Conservation (phyloP, 2,329 filamentous ascomycete genomes). For the Onygenales sp. region DNA sequence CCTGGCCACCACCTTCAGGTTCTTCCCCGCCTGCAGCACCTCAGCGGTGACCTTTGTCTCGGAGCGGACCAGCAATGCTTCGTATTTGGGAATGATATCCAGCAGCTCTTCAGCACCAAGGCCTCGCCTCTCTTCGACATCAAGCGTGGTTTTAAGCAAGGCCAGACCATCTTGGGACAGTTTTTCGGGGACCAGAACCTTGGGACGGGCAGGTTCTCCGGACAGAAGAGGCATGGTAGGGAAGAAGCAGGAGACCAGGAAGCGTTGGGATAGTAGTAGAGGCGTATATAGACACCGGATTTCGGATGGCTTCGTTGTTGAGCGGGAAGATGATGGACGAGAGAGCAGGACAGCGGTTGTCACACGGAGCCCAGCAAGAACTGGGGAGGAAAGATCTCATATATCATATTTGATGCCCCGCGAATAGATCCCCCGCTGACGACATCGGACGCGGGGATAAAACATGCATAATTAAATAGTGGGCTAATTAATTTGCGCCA, state of each 20-base stretch:
- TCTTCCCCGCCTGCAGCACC: conserved; percentile 56
- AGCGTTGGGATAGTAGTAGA: too few species aligned
- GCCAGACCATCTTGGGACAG: conserved; percentile 69
- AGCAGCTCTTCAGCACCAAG: conserved; percentile 55
- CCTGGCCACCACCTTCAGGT: conserved; percentile 66
- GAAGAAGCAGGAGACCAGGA: too few species aligned
- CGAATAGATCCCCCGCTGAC: background rate
- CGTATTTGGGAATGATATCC: conserved; percentile 59
- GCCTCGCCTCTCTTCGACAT: conserved; percentile 59
- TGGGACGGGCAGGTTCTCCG: conserved; percentile 26
- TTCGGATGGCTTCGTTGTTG: too few species aligned
- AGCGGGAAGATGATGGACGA: too few species aligned
- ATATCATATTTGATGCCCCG: too few species aligned
- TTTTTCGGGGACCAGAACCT: conserved; percentile 68
- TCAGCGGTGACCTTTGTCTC: conserved; percentile 69
- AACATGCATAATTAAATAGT: background rate
- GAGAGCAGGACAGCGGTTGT: too few species aligned
- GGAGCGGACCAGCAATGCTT: conserved; percentile 69
- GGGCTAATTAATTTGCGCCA: background rate
- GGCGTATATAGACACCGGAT: too few species aligned
- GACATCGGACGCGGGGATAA: background rate
- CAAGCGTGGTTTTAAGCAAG: conserved; percentile 55
- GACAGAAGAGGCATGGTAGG: conserved; percentile 14
- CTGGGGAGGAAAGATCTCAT: background rate
- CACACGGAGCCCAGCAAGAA: too few species aligned